A percentile compares a stretch with the other conserved stretches of the same genome.
Evolutionary conservation across 2,329 filamentous ascomycete species (phyloP).

Genomic region (Polychaeton citri): DNA sequence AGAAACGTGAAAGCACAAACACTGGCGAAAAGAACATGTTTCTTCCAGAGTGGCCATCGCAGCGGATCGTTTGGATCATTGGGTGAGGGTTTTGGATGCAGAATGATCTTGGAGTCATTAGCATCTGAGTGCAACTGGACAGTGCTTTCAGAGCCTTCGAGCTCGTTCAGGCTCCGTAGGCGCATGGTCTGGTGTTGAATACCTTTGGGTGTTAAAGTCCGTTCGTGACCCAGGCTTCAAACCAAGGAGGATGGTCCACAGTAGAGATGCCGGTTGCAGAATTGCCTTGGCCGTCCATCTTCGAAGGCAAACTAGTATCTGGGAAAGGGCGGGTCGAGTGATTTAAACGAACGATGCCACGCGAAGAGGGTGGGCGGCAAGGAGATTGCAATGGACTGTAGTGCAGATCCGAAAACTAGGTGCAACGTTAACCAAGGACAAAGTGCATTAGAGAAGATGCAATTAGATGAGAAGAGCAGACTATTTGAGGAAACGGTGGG

Average conservation of each 20-base stretch:
- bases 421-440: too few relatives aligned
- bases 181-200: conserved; percentile 12
- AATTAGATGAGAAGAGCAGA: too few relatives aligned
- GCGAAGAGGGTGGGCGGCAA: too few relatives aligned
- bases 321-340: too few relatives aligned
- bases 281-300: background rate
- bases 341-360: too few relatives aligned
- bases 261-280: conserved; percentile 3
- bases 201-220: conserved; percentile 2
- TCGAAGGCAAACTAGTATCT: background rate
- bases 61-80: conserved; percentile 37
- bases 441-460: too few relatives aligned
- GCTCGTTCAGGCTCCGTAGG: conserved; percentile 21
- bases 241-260: conserved; percentile 6
- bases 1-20: conserved; percentile 35
- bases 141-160: conserved; percentile 26
- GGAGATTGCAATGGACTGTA: too few relatives aligned
- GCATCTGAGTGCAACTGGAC: conserved; percentile 20
- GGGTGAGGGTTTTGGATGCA: conserved; percentile 35
- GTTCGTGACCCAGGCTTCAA: conserved; percentile 9
- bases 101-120: conserved; percentile 20
- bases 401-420: too few relatives aligned
- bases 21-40: conserved; percentile 30
- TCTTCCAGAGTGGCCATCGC: conserved; percentile 35
- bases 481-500: too few relatives aligned